Percentiles rank a stretch among this genome's conserved stretches.
Evolutionary conservation across 116 monocot species (phyloP).

Genomic region (Phalaenopsis hybrid): DNA sequence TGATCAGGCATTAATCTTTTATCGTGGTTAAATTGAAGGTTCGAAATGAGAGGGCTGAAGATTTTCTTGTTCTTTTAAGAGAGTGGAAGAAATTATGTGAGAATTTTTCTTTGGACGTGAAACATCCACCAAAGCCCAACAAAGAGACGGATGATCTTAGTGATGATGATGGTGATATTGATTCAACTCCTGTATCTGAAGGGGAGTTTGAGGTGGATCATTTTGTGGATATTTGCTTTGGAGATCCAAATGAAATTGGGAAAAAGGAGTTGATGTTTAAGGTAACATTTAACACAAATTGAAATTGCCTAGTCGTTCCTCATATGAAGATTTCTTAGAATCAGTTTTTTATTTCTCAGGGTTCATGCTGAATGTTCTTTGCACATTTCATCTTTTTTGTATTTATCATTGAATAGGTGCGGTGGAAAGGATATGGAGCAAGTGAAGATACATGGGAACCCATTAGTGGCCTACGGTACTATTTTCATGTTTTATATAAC

Average conservation of each 20-base stretch:
- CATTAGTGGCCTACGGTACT: conserved; percentile 58
- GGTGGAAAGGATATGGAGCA: conserved; percentile 73
- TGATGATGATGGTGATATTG: conserved; percentile 5
- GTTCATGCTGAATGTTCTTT: no score
- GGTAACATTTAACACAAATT: conserved; percentile 15
- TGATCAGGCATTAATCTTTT: neutral
- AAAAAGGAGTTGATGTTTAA: conserved; percentile 55
- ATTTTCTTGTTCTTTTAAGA: conserved; percentile 47
- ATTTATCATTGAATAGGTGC: conserved; percentile 31
- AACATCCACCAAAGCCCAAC: neutral
- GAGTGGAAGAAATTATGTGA: conserved; percentile 61
- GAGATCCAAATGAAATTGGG: conserved; percentile 39
- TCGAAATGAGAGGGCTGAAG: conserved; percentile 55
- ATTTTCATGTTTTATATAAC: neutral
- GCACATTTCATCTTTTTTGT: neutral
- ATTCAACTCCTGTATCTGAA: conserved; percentile 9
- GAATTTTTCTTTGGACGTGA: conserved; percentile 22
- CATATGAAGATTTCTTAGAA: neutral
- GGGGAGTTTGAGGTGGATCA: conserved; percentile 63
- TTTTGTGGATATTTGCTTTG: conserved; percentile 68
- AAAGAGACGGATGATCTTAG: neutral
- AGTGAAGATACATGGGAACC: conserved; percentile 83
- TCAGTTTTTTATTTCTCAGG: neutral
- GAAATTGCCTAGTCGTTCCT: neutral
- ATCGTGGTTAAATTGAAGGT: conserved; percentile 27